Evolutionary conservation across 345 rosid species (phyloP), one percentile per base, ranked within the genome.

Genomic region (Xanthoceras sorbifolium): DNA sequence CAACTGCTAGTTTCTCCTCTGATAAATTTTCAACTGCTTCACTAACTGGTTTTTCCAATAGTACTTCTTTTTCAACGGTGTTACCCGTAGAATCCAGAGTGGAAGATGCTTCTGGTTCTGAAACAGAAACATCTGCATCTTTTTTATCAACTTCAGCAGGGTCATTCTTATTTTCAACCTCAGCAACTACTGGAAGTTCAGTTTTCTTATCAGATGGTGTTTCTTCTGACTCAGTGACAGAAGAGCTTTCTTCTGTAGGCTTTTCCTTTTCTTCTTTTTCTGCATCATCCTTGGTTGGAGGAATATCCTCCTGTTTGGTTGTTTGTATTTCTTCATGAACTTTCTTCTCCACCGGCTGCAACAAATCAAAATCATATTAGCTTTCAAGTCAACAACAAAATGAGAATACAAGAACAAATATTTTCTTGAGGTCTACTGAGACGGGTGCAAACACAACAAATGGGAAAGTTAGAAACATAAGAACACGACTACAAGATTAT

Each of bases 321-420:
- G 70, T 23, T 77, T 55, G 46, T 68, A 52, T 60, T 71, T 80
- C 80, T 75, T 80, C 78, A 64, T 10, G 40, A 14, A 48, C 80
- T 69, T 76, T 75, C 75, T 82, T 83, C 73, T 71, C 84, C 31
- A 55, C 42, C 3, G 42, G 34, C 84, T 80, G 75, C 69, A 75
- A 57, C 25, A 71, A 64, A 50, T 67, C 59, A 31, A 72, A 76
- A 22, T 23, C 20, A 63, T 11, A 32, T 60, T 29, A 17, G 42
- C 50, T 22, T 60, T 29, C 54, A 62, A 74, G 22, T 29, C 18
- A 32, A 15, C 54, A 23, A 76, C n/a, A 25, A 25, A 4, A 36
- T 42, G 22, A 54, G 60, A 62, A 23, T 34, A 31, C 67, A 63
- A 31, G 40, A 63, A 63, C 22, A 63, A 14, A 63, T 32, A 63